These are phyloP conservation scores for Aegilops umbellulata DNA, from an alignment of 176 grass and related monocot genomes.

Conservation along the genomic window DNA sequence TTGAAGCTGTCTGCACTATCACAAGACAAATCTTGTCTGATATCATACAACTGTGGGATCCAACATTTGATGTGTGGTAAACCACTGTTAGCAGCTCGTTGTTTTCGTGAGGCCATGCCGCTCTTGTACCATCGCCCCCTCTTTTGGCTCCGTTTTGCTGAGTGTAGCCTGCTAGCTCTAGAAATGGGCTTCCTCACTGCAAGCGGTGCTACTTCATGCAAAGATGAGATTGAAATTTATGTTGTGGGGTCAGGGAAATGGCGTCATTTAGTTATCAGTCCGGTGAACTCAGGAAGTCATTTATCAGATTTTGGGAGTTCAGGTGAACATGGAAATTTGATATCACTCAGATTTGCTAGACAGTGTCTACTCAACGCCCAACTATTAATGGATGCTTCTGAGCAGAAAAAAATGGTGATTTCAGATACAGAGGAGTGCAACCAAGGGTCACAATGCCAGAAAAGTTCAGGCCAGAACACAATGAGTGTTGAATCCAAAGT, in stretches of 20 bases:
- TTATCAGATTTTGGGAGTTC: conserved; percentile 39
- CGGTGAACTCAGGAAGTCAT: conserved; percentile 26
- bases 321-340: conserved; percentile 35
- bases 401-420: conserved; percentile 19
- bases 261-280: conserved; percentile 57
- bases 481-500: conserved; percentile 47
- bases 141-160: conserved; percentile 91
- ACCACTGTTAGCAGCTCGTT: conserved; percentile 67
- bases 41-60: conserved; percentile 86
- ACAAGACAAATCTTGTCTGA: conserved; percentile 67
- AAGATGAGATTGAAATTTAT: conserved; percentile 63
- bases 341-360: conserved; percentile 69
- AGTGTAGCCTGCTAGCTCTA: conserved; percentile 75
- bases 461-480: conserved; percentile 39
- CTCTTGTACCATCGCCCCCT: conserved; percentile 62
- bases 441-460: conserved; percentile 36
- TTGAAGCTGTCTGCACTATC: conserved; percentile 66
- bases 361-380: conserved; percentile 74
- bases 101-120: conserved; percentile 65
- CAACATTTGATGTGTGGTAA: conserved; percentile 82
- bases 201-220: conserved; percentile 35
- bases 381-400: conserved; percentile 50
- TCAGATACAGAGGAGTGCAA: conserved; percentile 37
- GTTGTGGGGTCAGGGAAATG: conserved; percentile 77
- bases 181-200: conserved; percentile 61